Evolutionary conservation across 1,284 basidiomycete genomes (phyloP), one percentile per base, ranked within the genome.

Genomic region (Leccinum subrobustum): DNA sequence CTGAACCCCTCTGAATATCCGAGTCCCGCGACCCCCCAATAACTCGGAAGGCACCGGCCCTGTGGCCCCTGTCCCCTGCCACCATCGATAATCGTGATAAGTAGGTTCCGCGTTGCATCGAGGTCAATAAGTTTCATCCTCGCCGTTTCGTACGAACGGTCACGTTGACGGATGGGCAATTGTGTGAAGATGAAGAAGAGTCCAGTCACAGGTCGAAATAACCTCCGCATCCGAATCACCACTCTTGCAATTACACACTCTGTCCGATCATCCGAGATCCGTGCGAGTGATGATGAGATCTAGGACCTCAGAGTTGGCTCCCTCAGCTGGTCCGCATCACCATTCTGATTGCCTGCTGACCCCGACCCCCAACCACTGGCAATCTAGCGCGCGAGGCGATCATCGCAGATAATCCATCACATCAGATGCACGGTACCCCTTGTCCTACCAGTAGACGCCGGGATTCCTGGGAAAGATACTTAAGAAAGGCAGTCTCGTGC

Each of bases 391-490:
- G 31, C 31, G 52, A 53, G 52, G 27, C 12, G 57, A 60, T 58
- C 27, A 60, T 55, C 59, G 3, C 6, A 33, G 52, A 52, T 52
- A 31, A 18, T 6, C 29, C n/a, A 52, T 29, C 25, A 14, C 37
- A 39, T n/a, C 39, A 42, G 9, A 42, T 18, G n/a, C 3, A 42
- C n/a, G 16, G n/a, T 6, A 33, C 39, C 39, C 9, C 18, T 18
- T n/a, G 39, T 6, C 33, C 14, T 35, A 12, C 57, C 16, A 39
- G 62, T 62, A 60, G 60, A 60, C 59, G 59, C 42, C 18, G 18
- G 42, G 9, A 20, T 18, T 44, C 42, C 59, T 56, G 47, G 16
- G 50, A 42, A 62, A 2, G 3, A 20, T 56, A 61, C 60, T 56
- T 39, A 56, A 62, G n/a, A 27, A 27, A 14, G 16, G 11, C 16